Evolutionary conservation across 441 rosid genomes (phyloP).

Genomic region (Hura crepitans): DNA sequence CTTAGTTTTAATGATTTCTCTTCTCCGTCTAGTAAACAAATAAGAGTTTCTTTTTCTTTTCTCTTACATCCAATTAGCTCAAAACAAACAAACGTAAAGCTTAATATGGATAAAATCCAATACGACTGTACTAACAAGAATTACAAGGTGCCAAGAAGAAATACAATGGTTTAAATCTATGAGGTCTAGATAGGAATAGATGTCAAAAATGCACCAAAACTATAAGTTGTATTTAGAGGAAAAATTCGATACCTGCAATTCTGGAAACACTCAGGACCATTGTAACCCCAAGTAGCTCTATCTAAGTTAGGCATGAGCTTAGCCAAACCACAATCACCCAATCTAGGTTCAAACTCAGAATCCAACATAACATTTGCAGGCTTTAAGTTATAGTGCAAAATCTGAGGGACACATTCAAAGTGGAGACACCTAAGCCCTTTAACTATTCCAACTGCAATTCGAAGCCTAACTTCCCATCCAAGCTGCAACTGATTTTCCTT

Average conservation of each 20-base stretch:
- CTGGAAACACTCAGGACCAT: conserved; percentile 75
- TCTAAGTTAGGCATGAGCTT: conserved; percentile 58
- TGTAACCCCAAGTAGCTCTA: conserved; percentile 45
- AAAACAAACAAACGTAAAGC: not conserved
- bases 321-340: conserved; percentile 73
- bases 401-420: conserved; percentile 54
- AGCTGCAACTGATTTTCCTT: conserved; percentile 62
- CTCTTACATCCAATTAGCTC: no score
- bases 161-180: not conserved
- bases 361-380: conserved; percentile 90
- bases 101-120: not conserved
- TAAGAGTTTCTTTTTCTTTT: no score
- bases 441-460: conserved; percentile 78
- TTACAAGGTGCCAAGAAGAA: no score
- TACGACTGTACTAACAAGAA: not conserved
- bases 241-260: conserved; percentile 55
- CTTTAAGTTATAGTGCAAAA: conserved; percentile 80
- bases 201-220: not conserved
- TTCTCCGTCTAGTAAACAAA: no score
- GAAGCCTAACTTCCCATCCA: conserved; percentile 75
- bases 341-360: conserved; percentile 77
- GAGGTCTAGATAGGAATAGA: not conserved
- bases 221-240: not conserved
- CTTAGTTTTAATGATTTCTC: no score
- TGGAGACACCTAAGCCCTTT: conserved; percentile 88